Conservation (phyloP, 345 rosid species). For the Eucalyptus leucophloia region DNA sequence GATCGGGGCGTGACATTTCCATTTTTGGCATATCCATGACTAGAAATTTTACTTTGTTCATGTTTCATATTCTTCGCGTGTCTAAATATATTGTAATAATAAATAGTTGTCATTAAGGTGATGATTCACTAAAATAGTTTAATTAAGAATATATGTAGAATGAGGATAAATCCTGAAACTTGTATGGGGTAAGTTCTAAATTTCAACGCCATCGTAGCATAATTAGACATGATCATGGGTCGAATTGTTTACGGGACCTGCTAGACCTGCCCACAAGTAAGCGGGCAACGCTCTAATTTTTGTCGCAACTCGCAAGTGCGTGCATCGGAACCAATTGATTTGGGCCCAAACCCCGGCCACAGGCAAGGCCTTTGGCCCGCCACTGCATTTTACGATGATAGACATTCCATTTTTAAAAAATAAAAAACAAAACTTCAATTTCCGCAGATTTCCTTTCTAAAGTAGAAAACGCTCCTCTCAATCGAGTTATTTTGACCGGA, state of each 20-base stretch:
- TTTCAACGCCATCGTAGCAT: not conserved
- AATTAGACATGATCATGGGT: not conserved
- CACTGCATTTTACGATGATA: not conserved
- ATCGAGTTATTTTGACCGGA: not conserved
- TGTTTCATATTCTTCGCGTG: rapidly evolving
- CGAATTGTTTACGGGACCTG: not conserved
- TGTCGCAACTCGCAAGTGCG: not conserved
- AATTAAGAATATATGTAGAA: too few relatives aligned
- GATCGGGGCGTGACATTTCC: too few relatives aligned
- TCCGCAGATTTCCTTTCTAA: not conserved
- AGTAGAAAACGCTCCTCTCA: not conserved
- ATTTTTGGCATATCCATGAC: too few relatives aligned
- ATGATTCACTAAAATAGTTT: not conserved
- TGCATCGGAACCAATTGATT: not conserved
- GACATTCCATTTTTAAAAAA: not conserved
- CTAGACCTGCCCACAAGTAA: not conserved
- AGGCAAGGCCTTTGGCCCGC: not conserved
- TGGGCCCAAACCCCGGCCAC: not conserved
- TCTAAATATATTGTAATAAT: too few relatives aligned
- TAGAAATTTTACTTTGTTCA: too few relatives aligned
- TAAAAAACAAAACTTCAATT: not conserved
- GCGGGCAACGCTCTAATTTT: not conserved
- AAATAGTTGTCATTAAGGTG: not conserved
- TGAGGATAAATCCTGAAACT: not conserved
- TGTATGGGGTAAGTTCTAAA: too few relatives aligned